Evolutionary conservation across 1,139 yeast genomes (phyloP).

Genomic region (Debaryomycetaceae sp.): DNA sequence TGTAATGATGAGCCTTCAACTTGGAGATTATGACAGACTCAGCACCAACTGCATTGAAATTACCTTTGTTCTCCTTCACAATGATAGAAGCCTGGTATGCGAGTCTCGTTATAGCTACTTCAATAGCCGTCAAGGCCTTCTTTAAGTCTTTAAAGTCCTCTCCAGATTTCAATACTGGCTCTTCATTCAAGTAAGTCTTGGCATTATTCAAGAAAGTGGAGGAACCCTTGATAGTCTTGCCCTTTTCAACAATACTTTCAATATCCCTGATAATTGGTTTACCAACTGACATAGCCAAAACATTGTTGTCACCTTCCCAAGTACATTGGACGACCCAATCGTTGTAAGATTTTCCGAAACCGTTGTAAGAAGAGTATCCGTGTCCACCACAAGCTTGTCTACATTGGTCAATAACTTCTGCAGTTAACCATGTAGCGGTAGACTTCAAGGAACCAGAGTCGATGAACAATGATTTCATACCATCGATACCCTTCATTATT

Average conservation of each 20-base stretch:
- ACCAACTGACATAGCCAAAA: slow-evolving; percentile 80
- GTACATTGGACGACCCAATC: slow-evolving; percentile 97
- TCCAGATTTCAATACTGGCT: slow-evolving; percentile 23
- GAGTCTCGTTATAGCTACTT: slow-evolving; percentile 42
- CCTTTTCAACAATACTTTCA: slow-evolving; percentile 26
- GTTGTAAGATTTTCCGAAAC: slow-evolving; percentile 81
- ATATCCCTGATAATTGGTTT: slow-evolving; percentile 65
- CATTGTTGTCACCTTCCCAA: slow-evolving; percentile 96
- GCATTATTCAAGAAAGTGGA: slow-evolving; percentile 43
- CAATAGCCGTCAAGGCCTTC: slow-evolving; percentile 36
- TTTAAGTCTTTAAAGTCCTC: slow-evolving; percentile 29
- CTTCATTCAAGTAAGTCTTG: slow-evolving; percentile 23
- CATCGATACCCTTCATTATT: slow-evolving; percentile 51
- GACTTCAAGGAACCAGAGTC: slow-evolving; percentile 89
- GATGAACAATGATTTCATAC: slow-evolving; percentile 74
- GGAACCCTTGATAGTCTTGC: slow-evolving; percentile 33
- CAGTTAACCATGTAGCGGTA: slow-evolving; percentile 82
- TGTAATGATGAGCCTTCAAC: slow-evolving; percentile 42
- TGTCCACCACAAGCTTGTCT: slow-evolving; percentile 98
- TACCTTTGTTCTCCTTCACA: slow-evolving; percentile 26
- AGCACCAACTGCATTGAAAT: slow-evolving; percentile 51
- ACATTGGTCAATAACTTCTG: slow-evolving; percentile 77
- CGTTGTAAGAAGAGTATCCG: slow-evolving; percentile 87
- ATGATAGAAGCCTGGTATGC: slow-evolving; percentile 29
- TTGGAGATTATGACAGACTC: slow-evolving; percentile 59